These are phyloP conservation scores for Byssoonygena ceratinophila DNA, from an alignment of 2,329 filamentous ascomycete genomes.

Conservation along the genomic window DNA sequence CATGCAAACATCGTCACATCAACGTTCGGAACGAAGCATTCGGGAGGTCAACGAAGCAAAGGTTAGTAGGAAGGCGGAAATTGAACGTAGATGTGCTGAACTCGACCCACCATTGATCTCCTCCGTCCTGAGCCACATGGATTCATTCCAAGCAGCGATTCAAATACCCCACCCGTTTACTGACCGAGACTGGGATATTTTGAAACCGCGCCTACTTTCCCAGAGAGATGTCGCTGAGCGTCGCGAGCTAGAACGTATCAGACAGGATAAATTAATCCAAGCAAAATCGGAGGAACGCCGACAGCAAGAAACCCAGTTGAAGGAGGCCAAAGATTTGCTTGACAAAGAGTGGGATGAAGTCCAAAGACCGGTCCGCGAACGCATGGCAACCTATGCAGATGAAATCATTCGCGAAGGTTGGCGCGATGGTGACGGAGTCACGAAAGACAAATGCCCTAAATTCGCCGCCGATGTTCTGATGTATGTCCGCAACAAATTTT, in stretches of 20 bases:
- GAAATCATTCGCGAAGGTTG: slow-evolving; percentile 57
- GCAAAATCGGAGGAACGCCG: slow-evolving; percentile 40
- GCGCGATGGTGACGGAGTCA: slow-evolving; percentile 53
- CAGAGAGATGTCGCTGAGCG: slow-evolving; percentile 57
- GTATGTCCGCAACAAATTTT: slow-evolving; percentile 58
- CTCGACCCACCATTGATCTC: slow-evolving; percentile 56
- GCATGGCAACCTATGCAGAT: slow-evolving; percentile 57
- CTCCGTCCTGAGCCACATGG: slow-evolving; percentile 55
- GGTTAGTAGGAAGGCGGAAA: slow-evolving; percentile 54
- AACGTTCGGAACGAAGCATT: slow-evolving; percentile 43
- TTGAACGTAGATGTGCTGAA: slow-evolving; percentile 57
- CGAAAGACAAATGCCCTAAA: slow-evolving; percentile 51
- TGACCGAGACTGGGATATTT: slow-evolving; percentile 57
- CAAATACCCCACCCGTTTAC: slow-evolving; percentile 58
- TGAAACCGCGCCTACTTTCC: slow-evolving; percentile 56
- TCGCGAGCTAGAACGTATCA: slow-evolving; percentile 42
- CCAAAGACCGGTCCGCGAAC: slow-evolving; percentile 56
- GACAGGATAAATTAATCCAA: slow-evolving; percentile 36
- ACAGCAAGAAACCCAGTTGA: slow-evolving; percentile 41
- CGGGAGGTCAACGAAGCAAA: slow-evolving; percentile 56
- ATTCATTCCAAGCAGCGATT: slow-evolving; percentile 62
- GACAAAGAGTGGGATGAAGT: slow-evolving; percentile 62
- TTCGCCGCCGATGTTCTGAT: slow-evolving; percentile 64
- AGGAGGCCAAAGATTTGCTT: slow-evolving; percentile 47
- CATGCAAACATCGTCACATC: slow-evolving; percentile 10